Conservation (phyloP, 208 protist genomes). For the Acanthamoeba royreba region DNA sequence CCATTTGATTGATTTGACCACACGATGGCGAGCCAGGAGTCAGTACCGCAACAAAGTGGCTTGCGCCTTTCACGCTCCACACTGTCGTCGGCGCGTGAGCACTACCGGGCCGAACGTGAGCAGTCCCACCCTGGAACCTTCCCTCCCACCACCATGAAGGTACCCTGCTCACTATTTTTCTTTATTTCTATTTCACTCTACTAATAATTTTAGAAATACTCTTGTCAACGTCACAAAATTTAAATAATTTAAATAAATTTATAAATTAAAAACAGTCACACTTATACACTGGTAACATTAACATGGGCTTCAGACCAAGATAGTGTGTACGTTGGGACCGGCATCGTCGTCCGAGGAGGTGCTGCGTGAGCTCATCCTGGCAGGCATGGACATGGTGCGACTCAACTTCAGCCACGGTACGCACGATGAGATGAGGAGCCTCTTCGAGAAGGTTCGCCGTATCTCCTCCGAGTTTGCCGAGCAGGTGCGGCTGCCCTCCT, state of each 20-base stretch:
- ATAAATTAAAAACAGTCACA: no score
- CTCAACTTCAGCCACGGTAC: conserved; percentile 56
- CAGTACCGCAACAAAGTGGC: no score
- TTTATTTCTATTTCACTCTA: no score
- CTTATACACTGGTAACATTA: no score
- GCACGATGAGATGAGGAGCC: conserved; percentile 1
- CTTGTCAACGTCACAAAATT: no score
- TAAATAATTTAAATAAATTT: not conserved
- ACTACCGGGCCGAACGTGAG: not conserved
- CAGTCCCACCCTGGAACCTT: not conserved
- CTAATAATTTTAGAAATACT: no score
- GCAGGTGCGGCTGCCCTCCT: no score
- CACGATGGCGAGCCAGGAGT: no score
- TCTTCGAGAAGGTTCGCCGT: conserved; percentile 45
- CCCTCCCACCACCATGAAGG: conserved; percentile 36
- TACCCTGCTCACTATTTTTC: no score
- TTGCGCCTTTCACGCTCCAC: no score
- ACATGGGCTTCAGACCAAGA: conserved; percentile 11
- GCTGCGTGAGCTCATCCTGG: conserved; percentile 13
- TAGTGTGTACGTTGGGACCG: conserved; percentile 55
- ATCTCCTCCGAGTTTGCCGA: conserved; percentile 36
- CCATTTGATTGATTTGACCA: no score
- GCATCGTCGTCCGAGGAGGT: conserved; percentile 32
- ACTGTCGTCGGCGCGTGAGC: not conserved
- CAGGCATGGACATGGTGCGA: conserved; percentile 54